Percentiles rank a stretch among this genome's conserved stretches.
phyloP scores from a whole-genome alignment of 768 basidiomycete species.

The Mycena sanguinolenta region DNA sequence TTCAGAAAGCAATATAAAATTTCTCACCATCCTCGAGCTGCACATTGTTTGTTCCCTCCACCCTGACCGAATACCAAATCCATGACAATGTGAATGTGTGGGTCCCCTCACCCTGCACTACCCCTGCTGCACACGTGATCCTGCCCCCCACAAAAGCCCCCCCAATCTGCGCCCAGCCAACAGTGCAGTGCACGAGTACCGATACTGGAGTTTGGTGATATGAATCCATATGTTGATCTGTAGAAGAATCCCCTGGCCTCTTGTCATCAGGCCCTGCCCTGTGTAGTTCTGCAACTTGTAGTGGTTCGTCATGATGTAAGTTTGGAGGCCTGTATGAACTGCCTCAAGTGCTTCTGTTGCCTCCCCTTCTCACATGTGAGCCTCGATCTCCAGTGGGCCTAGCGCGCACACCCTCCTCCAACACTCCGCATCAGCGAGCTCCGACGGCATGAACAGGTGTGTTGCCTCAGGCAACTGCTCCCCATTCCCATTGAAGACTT shows the following conservation, averaged over 20 bases:
- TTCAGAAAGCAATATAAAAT: neutral
- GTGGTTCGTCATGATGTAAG: neutral
- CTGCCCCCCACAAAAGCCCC: neutral
- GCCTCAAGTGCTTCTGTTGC: neutral
- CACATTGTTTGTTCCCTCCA: neutral
- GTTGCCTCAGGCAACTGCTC: too few relatives aligned
- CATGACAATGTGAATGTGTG: neutral
- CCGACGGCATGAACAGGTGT: neutral
- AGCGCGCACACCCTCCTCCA: neutral
- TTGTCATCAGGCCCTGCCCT: neutral
- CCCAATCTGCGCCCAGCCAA: neutral
- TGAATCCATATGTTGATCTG: neutral
- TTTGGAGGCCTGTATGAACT: neutral
- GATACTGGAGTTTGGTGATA: neutral
- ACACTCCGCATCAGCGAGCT: neutral
- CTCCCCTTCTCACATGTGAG: neutral
- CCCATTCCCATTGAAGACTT: too few relatives aligned
- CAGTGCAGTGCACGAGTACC: neutral
- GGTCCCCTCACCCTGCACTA: neutral
- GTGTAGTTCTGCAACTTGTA: neutral
- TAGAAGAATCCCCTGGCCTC: neutral
- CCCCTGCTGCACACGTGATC: neutral
- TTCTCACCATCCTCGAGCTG: neutral
- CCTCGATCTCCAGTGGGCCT: neutral
- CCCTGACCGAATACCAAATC: neutral